Evolutionary conservation across 805 yeast species (phyloP), one percentile per base, ranked within the genome.

Genomic region (Starmerella apis): DNA sequence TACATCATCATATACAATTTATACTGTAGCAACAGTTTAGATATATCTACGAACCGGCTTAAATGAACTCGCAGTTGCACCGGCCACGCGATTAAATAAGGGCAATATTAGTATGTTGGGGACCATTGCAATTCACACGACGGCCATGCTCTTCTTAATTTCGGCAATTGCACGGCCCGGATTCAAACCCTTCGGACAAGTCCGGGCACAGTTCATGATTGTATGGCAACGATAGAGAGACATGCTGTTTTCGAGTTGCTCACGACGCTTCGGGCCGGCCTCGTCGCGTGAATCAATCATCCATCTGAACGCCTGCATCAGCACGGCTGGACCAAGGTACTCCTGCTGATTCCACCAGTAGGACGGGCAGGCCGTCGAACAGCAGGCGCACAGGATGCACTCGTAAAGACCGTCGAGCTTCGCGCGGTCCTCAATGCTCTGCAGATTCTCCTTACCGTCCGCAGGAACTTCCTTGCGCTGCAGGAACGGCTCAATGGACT

Each of bases 321-420:
- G 78, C 49, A 92, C 97, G 27, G 98, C 98, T 23, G 98, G 98
- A 51, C 98, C 98, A 62, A 92, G 74, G 72, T 92, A 92, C 75
- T 92, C 94, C 71, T 88, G 95, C 73, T 86, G 95, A 73, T 92
- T 92, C 98, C 98, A 92, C 98, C 98, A 92, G 78, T 92, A 92
- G 3, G 97, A 88, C 48, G 98, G 98, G 75, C 98, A 92, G 18
- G 97, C 81, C 47, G 98, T 92, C 31, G 96, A 88, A 71, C 98
- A 90, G 73, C 98, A 88, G 10, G 98, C 98, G 74, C 98, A 90
- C 66, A 90, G 74, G 63, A 90, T 90, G 76, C 98, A 90, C 73
- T 90, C 97, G 73, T 90, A 90, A 60, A 92, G 72, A 50, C 98
- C 98, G 68, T 92, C 97, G 65, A 90, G 77, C 73, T 92, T 92